These are phyloP conservation scores for Fistulifera pelliculosa DNA, from an alignment of 108 stramenopile species.

Conservation along the genomic window DNA sequence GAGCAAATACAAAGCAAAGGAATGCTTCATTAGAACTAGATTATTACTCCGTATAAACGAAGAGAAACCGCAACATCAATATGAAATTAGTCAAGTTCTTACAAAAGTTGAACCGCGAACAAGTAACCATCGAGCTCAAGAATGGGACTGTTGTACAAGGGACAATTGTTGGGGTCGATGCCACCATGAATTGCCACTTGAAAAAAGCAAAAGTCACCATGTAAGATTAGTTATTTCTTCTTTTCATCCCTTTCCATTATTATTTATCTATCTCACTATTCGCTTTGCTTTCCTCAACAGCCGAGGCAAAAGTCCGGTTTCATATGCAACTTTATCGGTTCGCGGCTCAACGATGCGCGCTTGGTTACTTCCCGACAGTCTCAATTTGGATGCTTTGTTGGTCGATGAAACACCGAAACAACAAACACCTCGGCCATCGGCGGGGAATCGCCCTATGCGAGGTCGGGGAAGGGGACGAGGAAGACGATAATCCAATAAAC, in stretches of 20 bases:
- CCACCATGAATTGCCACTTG: constrained; percentile 98
- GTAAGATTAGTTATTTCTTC: constrained; percentile 26
- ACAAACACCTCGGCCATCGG: constrained; percentile 5
- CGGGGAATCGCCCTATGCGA: constrained; percentile 6
- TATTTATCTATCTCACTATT: not conserved
- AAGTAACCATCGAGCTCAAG: constrained; percentile 98
- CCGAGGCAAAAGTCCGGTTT: constrained; percentile 85
- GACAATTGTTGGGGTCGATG: constrained; percentile 94
- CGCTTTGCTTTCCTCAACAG: constrained; percentile 15
- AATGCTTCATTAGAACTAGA: too few species aligned
- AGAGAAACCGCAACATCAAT: too few species aligned
- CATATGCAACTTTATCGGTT: constrained; percentile 85
- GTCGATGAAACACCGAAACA: constrained; percentile 94
- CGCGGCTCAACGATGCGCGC: constrained; percentile 92
- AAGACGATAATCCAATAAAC: constrained; percentile 3
- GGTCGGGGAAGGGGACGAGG: constrained; percentile 8
- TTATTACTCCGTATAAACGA: too few species aligned
- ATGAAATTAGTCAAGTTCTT: constrained; percentile 95
- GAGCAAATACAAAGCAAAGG: too few species aligned
- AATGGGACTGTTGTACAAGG: constrained; percentile 97
- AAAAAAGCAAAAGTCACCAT: constrained; percentile 94
- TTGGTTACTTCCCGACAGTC: constrained; percentile 93
- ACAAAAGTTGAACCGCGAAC: constrained; percentile 95
- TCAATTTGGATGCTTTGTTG: constrained; percentile 94
- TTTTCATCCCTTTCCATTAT: not conserved